Evolutionary conservation across 108 stramenopile species (phyloP), one percentile per base, ranked within the genome.

Genomic region (Bacterosira constricta): DNA sequence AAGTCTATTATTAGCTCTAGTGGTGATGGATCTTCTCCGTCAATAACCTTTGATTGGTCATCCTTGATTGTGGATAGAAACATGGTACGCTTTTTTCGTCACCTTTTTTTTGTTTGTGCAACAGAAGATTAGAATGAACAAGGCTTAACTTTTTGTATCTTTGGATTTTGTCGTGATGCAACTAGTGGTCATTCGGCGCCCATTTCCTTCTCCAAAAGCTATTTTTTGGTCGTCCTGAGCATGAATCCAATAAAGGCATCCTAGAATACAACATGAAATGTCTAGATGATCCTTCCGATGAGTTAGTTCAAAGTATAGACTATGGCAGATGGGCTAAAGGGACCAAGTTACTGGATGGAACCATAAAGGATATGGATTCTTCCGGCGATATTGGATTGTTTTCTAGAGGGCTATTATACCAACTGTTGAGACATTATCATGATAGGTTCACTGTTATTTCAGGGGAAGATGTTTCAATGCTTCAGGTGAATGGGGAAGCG

Each of bases 221-320:
- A 30, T 29, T 77, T 3, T n/a, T 49, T 23, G 52, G 25, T n/a
- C 66, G 31, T 6, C 53, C 61, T 2, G 51, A 62, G 44, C 67
- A 77, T 36, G 61, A 63, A 55, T 63, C 51, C 49, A 68, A 69
- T 35, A 64, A 63, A 63, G 55, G 66, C 20, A 77, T 77, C 29
- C 52, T 77, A 20, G 54, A 77, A 47, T 69, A 69, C 58, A 62
- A 27, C 54, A 77, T 77, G 75, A 55, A 77, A 62, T 69, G 75
- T 26, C 66, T 77, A 6, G 75, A 77, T 63, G 75, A 77, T 63
- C 54, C 52, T 37, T 56, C 42, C 9, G 75, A 77, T 37, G 51
- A 42, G 20, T 46, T 77, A 31, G 60, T 77, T 11, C 75, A 68
- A 42, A 63, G 62, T 25, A 77, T 77, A 26, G 45, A 69, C 17